Evolutionary conservation across 2,329 filamentous ascomycete genomes (phyloP).

Genomic region (Rutstroemia sp.): DNA sequence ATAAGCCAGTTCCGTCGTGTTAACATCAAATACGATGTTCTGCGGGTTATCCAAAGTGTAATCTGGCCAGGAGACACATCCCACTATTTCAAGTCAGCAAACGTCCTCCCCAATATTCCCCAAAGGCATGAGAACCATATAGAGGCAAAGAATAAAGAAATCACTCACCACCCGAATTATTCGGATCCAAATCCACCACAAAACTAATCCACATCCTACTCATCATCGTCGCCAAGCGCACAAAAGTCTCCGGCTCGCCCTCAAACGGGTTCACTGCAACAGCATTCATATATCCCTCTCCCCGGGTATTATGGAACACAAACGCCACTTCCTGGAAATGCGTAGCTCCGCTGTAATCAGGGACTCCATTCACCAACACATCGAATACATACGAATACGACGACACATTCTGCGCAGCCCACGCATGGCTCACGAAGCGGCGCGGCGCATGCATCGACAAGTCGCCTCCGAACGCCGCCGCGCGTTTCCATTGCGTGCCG

Average conservation of each 20-base stretch:
- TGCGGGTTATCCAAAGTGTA: slow-evolving; percentile 34
- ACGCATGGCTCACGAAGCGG: slow-evolving; percentile 44
- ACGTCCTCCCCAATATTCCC: neutral
- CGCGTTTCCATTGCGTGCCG: slow-evolving; percentile 5
- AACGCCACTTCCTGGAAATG: slow-evolving; percentile 44
- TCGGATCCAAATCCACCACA: slow-evolving; percentile 18
- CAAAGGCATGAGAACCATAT: too few relatives aligned
- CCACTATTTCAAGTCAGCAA: neutral
- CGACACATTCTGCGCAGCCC: slow-evolving; percentile 39
- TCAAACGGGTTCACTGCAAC: slow-evolving; percentile 16
- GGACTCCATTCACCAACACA: slow-evolving; percentile 40
- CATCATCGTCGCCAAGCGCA: slow-evolving; percentile 16
- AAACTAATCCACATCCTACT: slow-evolving; percentile 22
- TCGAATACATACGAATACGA: slow-evolving; percentile 59
- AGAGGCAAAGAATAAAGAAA: neutral
- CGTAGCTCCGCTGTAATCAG: slow-evolving; percentile 36
- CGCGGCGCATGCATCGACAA: slow-evolving; percentile 47
- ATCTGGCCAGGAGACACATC: slow-evolving; percentile 33
- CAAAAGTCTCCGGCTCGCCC: slow-evolving; percentile 12
- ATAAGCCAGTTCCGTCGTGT: slow-evolving; percentile 33
- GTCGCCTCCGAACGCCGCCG: slow-evolving; percentile 47
- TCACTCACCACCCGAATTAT: slow-evolving; percentile 15
- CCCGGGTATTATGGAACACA: slow-evolving; percentile 28
- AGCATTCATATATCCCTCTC: slow-evolving; percentile 19
- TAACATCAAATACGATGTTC: slow-evolving; percentile 42